Conservation (phyloP, 441 rosid species). For the Erysimum pusillum region DNA sequence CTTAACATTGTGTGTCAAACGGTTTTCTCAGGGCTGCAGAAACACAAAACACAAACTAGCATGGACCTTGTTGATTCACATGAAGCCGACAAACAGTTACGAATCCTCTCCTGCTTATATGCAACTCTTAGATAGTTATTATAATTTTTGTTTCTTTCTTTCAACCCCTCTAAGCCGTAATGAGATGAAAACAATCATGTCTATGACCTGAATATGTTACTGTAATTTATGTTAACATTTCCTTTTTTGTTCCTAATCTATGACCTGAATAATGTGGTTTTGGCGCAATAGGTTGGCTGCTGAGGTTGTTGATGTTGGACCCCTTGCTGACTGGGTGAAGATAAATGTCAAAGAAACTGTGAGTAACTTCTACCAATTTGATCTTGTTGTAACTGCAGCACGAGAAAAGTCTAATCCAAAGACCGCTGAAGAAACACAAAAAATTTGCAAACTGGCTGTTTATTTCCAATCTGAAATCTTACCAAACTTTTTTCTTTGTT, state of each 20-base stretch:
- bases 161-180: not conserved
- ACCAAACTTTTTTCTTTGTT: slow-evolving; percentile 33
- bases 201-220: slow-evolving; percentile 10
- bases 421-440: slow-evolving; percentile 7
- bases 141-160: not conserved
- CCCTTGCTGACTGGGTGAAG: slow-evolving; percentile 97
- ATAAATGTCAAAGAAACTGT: slow-evolving; percentile 79
- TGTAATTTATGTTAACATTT: slow-evolving; percentile 1
- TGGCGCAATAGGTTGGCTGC: slow-evolving; percentile 54
- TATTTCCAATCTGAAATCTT: slow-evolving; percentile 42
- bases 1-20: slow-evolving; percentile 41
- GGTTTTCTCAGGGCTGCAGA: slow-evolving; percentile 62
- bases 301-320: slow-evolving; percentile 75
- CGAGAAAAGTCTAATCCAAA: slow-evolving; percentile 11
- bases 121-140: slow-evolving; percentile 13
- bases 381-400: slow-evolving; percentile 10
- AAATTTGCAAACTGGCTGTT: slow-evolving; percentile 11
- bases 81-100: slow-evolving; percentile 73
- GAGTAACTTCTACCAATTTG: slow-evolving; percentile 44
- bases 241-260: slow-evolving; percentile 39
- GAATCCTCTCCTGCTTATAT: slow-evolving; percentile 41
- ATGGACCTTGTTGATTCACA: slow-evolving; percentile 56
- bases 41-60: slow-evolving; percentile 54
- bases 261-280: slow-evolving; percentile 38
- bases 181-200: slow-evolving; percentile 19